These are phyloP conservation scores for Alternaria conjuncta DNA, from an alignment of 2,329 filamentous ascomycete genomes.

Conservation along the genomic window DNA sequence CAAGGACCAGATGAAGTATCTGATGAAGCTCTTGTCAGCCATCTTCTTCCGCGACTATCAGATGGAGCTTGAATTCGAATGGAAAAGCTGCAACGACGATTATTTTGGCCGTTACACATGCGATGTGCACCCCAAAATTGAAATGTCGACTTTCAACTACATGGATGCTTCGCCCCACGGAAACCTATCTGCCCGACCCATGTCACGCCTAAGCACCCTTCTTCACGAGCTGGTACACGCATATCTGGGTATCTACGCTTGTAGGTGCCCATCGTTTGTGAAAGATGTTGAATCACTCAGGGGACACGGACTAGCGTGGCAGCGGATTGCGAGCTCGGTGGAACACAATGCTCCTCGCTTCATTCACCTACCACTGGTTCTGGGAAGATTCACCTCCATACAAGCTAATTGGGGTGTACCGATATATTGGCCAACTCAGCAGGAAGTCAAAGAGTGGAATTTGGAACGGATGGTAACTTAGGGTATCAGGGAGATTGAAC, in stretches of 20 bases:
- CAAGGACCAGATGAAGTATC: background rate
- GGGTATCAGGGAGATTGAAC: background rate
- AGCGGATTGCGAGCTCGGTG: background rate
- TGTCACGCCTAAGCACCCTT: background rate
- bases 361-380: background rate
- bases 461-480: background rate
- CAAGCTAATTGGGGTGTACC: background rate
- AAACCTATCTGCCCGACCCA: background rate
- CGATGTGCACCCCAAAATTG: background rate
- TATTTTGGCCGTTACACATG: background rate
- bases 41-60: background rate
- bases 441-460: background rate
- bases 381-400: background rate
- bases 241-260: background rate
- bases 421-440: background rate
- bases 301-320: background rate
- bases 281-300: background rate
- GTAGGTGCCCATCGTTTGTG: background rate
- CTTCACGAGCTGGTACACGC: background rate
- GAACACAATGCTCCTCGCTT: background rate
- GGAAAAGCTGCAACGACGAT: background rate
- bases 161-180: background rate
- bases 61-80: background rate
- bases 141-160: background rate
- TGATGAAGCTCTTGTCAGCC: background rate